Conservation (phyloP, 2,329 filamentous ascomycete genomes). For the Ophiostoma quercus region DNA sequence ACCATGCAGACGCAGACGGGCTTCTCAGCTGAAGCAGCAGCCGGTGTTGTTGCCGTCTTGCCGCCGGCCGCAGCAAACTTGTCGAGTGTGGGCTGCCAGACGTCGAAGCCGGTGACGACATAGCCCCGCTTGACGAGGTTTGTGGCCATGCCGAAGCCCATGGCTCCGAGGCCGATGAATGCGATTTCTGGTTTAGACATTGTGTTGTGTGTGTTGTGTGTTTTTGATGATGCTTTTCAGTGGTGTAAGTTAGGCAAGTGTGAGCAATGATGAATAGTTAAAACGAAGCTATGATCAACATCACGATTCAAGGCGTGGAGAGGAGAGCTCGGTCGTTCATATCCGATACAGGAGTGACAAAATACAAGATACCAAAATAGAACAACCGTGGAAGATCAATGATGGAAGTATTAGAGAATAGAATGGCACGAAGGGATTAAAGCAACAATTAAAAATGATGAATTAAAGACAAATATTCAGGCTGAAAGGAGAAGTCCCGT, state of each 20-base stretch:
- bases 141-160: constrained; percentile 78
- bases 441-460: neutral
- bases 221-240: neutral
- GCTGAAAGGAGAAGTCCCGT: neutral
- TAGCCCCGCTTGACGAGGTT: constrained; percentile 64
- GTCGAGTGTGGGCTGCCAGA: constrained; percentile 61
- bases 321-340: neutral
- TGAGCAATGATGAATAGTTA: neutral
- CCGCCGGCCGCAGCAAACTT: constrained; percentile 61
- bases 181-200: constrained; percentile 44
- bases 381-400: neutral
- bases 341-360: neutral
- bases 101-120: constrained; percentile 64
- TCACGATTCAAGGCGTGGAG: neutral
- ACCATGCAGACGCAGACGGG: constrained; percentile 69
- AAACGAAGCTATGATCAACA: neutral
- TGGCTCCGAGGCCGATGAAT: constrained; percentile 72
- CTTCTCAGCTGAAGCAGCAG: constrained; percentile 55
- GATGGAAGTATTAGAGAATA: neutral
- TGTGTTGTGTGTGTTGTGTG: constrained; percentile 16
- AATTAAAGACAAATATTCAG: neutral
- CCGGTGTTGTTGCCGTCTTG: constrained; percentile 52
- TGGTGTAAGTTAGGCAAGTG: neutral
- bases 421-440: neutral
- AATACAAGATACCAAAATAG: neutral